Percentiles rank a stretch among this genome's conserved stretches.
Conservation (phyloP, 106 monocot genomes). For the Acorus gramineus region DNA sequence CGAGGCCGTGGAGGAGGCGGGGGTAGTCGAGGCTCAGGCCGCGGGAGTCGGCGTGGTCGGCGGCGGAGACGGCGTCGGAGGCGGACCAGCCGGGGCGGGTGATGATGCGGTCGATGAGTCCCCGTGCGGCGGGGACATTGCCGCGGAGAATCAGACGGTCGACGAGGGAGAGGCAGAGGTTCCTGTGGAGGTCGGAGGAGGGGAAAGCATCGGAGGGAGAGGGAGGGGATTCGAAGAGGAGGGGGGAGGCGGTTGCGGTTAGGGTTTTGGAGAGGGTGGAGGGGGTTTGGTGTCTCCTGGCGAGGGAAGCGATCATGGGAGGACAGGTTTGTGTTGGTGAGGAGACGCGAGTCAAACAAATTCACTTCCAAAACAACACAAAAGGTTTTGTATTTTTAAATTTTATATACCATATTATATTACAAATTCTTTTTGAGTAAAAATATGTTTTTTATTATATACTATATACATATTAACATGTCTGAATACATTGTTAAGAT, state of each 20-base stretch:
- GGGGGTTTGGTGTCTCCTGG: conserved; percentile 1
- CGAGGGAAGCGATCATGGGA: background rate
- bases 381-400: too few relatives aligned
- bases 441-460: too few relatives aligned
- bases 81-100: background rate
- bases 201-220: background rate
- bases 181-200: conserved; percentile 1
- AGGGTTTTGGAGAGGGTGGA: background rate
- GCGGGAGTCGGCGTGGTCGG: conserved; percentile 2
- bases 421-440: too few relatives aligned
- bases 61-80: conserved; percentile 6
- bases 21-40: conserved; percentile 8
- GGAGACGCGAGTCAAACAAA: too few relatives aligned
- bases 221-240: conserved; percentile 8
- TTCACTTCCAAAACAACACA: too few relatives aligned
- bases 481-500: too few relatives aligned
- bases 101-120: conserved; percentile 14
- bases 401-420: too few relatives aligned
- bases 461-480: too few relatives aligned
- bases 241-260: conserved; percentile 2
- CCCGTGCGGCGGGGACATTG: conserved; percentile 8
- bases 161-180: conserved; percentile 16
- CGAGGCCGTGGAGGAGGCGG: conserved; percentile 7
- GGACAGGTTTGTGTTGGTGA: background rate
- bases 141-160: conserved; percentile 14